Evolutionary conservation across 169 alveolate genomes (phyloP).

Genomic region (Cryptosporidium xiaoi): DNA sequence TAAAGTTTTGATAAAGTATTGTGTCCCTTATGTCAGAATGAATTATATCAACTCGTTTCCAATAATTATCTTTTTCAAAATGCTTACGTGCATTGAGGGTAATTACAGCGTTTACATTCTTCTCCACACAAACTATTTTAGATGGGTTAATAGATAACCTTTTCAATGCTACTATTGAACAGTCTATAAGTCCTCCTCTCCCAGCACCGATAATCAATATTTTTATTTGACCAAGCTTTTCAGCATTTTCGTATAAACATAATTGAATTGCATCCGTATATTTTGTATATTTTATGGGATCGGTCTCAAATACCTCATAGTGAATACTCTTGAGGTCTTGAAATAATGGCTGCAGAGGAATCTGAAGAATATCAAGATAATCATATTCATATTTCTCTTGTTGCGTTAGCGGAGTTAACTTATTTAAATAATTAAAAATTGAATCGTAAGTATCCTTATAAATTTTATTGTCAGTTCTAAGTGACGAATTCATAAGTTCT

Average conservation of each 20-base stretch:
- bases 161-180: constrained; percentile 81
- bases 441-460: neutral
- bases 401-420: constrained; percentile 39
- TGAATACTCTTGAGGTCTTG: constrained; percentile 82
- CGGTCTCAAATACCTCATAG: constrained; percentile 87
- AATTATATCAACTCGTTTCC: constrained; percentile 76
- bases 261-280: constrained; percentile 83
- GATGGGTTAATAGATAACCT: constrained; percentile 66
- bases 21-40: constrained; percentile 82
- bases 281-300: constrained; percentile 81
- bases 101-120: constrained; percentile 84
- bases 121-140: constrained; percentile 83
- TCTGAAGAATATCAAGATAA: constrained; percentile 70
- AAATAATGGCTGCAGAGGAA: constrained; percentile 76
- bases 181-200: constrained; percentile 86
- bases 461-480: neutral
- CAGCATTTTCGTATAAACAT: constrained; percentile 76
- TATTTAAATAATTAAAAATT: constrained; percentile 11
- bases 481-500: neutral
- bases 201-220: constrained; percentile 88
- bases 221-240: constrained; percentile 36
- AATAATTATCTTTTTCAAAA: constrained; percentile 37
- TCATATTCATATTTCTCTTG: constrained; percentile 60
- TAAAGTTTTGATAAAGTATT: constrained; percentile 77
- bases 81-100: constrained; percentile 75